Percentiles rank a stretch among this genome's conserved stretches.
phyloP scores from a whole-genome alignment of 2,329 filamentous ascomycete species.

The Lasiodiplodia theobromae region DNA sequence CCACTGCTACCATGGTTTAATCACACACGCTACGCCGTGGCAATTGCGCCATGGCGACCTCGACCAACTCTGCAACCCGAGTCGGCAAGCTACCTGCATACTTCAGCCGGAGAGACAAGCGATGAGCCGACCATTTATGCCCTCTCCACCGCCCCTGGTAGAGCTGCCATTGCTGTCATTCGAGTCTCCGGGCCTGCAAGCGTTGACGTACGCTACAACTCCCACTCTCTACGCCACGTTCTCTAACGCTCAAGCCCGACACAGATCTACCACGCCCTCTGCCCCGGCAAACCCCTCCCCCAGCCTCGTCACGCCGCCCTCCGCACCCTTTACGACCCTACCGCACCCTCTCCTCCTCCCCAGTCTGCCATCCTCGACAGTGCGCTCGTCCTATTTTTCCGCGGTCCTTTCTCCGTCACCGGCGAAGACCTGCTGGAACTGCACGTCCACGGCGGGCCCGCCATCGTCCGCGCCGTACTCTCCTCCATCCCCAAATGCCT shows the following conservation, averaged over 20 bases:
- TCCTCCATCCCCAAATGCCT: conserved; percentile 71
- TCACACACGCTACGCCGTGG: neutral
- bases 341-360: conserved; percentile 38
- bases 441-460: conserved; percentile 91
- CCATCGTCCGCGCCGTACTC: conserved; percentile 86
- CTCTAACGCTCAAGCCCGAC: conserved; percentile 30
- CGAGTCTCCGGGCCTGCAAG: conserved; percentile 84
- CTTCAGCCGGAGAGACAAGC: neutral
- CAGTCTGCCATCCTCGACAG: conserved; percentile 70
- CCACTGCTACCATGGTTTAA: neutral
- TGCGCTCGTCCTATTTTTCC: conserved; percentile 84
- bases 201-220: conserved; percentile 60
- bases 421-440: conserved; percentile 93
- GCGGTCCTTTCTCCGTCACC: conserved; percentile 80
- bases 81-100: conserved; percentile 7
- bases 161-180: conserved; percentile 89
- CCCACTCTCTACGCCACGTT: neutral
- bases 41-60: conserved; percentile 12
- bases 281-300: conserved; percentile 61
- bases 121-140: conserved; percentile 78
- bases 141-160: conserved; percentile 83
- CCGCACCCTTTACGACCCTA: conserved; percentile 73
- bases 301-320: conserved; percentile 72
- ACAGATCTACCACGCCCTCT: conserved; percentile 71
- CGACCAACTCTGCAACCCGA: neutral